These are phyloP conservation scores for Saitozyma podzolica DNA, from an alignment of 768 basidiomycete genomes.

Conservation along the genomic window DNA sequence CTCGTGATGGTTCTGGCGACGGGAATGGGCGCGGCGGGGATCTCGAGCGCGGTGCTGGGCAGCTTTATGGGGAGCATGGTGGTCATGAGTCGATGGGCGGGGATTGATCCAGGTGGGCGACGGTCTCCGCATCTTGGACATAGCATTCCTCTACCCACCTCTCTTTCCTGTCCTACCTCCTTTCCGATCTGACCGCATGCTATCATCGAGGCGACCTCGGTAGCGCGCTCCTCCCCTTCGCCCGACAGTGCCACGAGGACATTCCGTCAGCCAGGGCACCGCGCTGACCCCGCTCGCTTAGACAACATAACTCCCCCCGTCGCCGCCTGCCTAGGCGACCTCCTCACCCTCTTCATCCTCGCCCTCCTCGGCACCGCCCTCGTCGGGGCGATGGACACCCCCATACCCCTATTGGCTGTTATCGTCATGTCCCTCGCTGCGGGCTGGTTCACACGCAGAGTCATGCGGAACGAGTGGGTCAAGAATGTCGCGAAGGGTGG, in stretches of 20 bases:
- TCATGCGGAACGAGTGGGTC: conserved; percentile 65
- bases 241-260: too few species aligned
- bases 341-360: conserved; percentile 82
- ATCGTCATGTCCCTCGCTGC: conserved; percentile 54
- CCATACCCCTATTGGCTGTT: conserved; percentile 58
- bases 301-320: conserved; percentile 96
- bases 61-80: conserved; percentile 89
- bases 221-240: too few species aligned
- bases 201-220: too few species aligned
- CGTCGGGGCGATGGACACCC: conserved; percentile 65
- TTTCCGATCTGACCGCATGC: background rate
- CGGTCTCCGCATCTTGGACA: too few species aligned
- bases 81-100: conserved; percentile 70
- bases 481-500: conserved; percentile 74
- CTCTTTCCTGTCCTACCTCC: background rate
- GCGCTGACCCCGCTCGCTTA: conserved; percentile 40
- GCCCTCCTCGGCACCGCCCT: conserved; percentile 64
- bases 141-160: background rate
- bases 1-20: conserved; percentile 55
- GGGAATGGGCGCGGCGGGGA: conserved; percentile 72
- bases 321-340: conserved; percentile 87
- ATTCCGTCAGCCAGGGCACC: background rate
- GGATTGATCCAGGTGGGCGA: conserved; percentile 76
- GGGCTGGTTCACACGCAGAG: conserved; percentile 43
- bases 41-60: conserved; percentile 76